A percentile compares a stretch with the other conserved stretches of the same genome.
Conservation (phyloP, 2,329 filamentous ascomycete genomes). For the Aspergillus intermedius region DNA sequence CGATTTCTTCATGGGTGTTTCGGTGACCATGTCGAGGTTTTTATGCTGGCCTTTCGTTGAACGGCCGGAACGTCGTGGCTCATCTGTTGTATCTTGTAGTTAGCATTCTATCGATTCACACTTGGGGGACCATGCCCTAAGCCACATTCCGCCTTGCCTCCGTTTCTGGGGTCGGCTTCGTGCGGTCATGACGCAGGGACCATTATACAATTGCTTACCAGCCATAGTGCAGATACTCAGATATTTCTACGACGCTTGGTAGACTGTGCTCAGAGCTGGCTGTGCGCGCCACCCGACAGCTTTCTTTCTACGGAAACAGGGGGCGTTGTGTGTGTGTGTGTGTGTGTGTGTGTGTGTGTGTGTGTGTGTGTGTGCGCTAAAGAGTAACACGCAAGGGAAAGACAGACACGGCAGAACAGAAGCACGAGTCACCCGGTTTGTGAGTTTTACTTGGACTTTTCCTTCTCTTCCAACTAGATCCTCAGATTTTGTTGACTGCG, state of each 20-base stretch:
- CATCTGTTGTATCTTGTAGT: slow-evolving; percentile 51
- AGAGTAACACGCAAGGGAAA: slow-evolving; percentile 34
- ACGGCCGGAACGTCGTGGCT: slow-evolving; percentile 88
- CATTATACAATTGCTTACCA: slow-evolving; percentile 51
- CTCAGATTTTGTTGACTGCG: slow-evolving; percentile 11
- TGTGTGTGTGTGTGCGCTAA: slow-evolving; percentile 23
- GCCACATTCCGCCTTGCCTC: slow-evolving; percentile 2
- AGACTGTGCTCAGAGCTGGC: slow-evolving; percentile 12
- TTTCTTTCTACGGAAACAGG: slow-evolving; percentile 37
- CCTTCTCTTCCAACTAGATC: slow-evolving; percentile 11
- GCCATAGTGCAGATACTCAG: slow-evolving; percentile 46
- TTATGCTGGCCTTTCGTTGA: slow-evolving; percentile 98
- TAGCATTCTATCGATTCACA: slow-evolving; percentile 20
- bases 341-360: slow-evolving; percentile 19
- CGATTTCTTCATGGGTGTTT: slow-evolving; percentile 45
- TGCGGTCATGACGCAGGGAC: slow-evolving; percentile 5
- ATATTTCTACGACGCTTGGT: slow-evolving; percentile 33
- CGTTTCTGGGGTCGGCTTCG: neutral
- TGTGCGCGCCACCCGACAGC: slow-evolving; percentile 21
- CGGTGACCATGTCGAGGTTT: slow-evolving; percentile 66
- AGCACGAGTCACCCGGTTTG: slow-evolving; percentile 21
- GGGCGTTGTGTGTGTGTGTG: slow-evolving; percentile 10
- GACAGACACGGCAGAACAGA: slow-evolving; percentile 24
- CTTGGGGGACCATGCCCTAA: neutral
- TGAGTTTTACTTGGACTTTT: slow-evolving; percentile 29